Percentiles rank a stretch among this genome's conserved stretches.
phyloP scores from a whole-genome alignment of 164 flowering plant species.

The Stephania yunnanensis region DNA sequence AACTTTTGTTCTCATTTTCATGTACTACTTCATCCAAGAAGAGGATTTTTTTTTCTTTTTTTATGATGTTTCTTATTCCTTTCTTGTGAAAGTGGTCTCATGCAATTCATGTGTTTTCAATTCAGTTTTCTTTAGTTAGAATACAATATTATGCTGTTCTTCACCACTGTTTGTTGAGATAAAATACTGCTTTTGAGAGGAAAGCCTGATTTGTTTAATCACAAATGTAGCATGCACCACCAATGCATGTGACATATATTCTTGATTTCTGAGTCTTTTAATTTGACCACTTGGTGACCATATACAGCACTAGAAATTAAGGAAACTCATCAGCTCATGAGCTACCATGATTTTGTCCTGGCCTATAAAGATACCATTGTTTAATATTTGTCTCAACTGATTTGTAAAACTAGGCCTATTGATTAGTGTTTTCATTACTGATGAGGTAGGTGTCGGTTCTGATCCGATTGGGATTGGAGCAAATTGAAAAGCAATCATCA shows the following conservation, averaged over 20 bases:
- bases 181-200: too few relatives aligned
- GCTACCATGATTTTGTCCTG: not conserved
- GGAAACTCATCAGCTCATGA: too few relatives aligned
- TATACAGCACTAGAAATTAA: too few relatives aligned
- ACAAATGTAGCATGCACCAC: not conserved
- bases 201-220: too few relatives aligned
- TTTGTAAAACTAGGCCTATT: not conserved
- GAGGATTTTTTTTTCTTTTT: too few relatives aligned
- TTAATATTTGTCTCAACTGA: not conserved
- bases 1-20: not conserved
- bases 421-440: not conserved
- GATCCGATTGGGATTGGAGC: not conserved
- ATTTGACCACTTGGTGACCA: not conserved
- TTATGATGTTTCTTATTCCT: too few relatives aligned
- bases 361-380: not conserved
- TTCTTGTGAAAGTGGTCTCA: not conserved
- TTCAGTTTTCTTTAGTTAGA: too few relatives aligned
- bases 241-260: not conserved
- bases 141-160: too few relatives aligned
- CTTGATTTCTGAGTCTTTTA: not conserved
- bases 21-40: not conserved
- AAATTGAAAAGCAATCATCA: not conserved
- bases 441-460: not conserved
- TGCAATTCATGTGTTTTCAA: not conserved
- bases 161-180: too few relatives aligned